Base-by-base conservation (phyloP, 2,329 filamentous ascomycete genomes). In the Pyrenophora teres region DNA sequence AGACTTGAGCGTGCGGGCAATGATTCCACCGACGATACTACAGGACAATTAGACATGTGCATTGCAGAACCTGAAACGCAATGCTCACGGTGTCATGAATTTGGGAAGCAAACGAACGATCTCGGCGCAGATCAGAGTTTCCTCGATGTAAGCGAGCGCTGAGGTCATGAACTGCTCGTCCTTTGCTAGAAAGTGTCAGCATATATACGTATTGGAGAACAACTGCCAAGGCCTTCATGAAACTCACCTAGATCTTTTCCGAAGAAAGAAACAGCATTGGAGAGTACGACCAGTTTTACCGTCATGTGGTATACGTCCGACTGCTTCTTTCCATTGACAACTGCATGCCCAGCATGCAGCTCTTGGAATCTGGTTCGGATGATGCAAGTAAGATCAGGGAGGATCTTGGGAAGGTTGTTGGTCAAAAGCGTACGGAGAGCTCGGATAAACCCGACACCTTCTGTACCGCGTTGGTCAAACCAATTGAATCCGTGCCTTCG, bases 401-500 rank as follows among this genome's bases (percentile, higher is more conserved):
- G 25, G 25, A 63, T 54, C 5, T 57, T 41, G 3, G 50, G 52
- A 4, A 64, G 27, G 18, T 61, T 54, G 23, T 59, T 63, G 1
- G 66, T 69, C 10, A 71, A 36, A 0, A 65, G 49, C 0, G 60
- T 65, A 31, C 19, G 61, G 30, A 64, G 53, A 21, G 59, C 52
- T 0, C 57, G 44, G 9, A 68, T 47, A 19, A 71, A 69, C 0
- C 59, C 61, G 4, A 64, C 57, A 1, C 69, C 68, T 31, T 70
- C 68, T 7, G 51, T 60, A 4, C 68, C 67, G 21, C 65, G 40
- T 1, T 38, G 43, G 25, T 71, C 62, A 35, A 60, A 57, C 69
- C 69, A 72, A 35, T 72, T 63, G 52, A 71, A 70, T 6, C 63
- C 59, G 15, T 59, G 38, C 68, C 50, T 52, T 65, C 63, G 0